phyloP scores from a whole-genome alignment of 1,284 basidiomycete species.

The Ganoderma lucidum region DNA sequence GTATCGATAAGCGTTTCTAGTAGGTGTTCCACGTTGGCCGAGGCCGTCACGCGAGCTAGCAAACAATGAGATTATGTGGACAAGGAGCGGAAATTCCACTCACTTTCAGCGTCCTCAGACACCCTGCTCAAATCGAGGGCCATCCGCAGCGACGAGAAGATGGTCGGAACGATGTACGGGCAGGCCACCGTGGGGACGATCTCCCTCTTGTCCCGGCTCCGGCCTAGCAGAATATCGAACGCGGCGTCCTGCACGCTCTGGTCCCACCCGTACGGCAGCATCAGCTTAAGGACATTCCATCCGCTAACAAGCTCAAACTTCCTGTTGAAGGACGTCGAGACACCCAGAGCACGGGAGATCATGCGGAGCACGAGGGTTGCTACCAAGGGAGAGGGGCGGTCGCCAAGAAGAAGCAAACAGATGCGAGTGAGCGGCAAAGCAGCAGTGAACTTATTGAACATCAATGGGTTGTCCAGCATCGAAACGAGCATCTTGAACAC shows the following conservation, averaged over 20 bases:
- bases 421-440: conserved; percentile 79
- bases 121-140: conserved; percentile 39
- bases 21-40: conserved; percentile 63
- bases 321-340: conserved; percentile 66
- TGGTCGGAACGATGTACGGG: conserved; percentile 72
- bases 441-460: conserved; percentile 69
- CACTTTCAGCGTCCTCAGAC: conserved; percentile 27
- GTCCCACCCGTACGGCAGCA: conserved; percentile 76
- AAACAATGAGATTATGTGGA: not conserved
- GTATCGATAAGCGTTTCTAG: conserved; percentile 72
- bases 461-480: conserved; percentile 58
- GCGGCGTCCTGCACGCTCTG: conserved; percentile 66
- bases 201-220: conserved; percentile 33
- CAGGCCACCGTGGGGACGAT: conserved; percentile 54
- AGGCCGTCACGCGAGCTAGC: conserved; percentile 34
- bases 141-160: conserved; percentile 65
- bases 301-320: conserved; percentile 82
- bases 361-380: conserved; percentile 68
- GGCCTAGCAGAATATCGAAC: conserved; percentile 71
- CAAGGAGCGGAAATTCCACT: not conserved
- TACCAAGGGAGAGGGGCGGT: conserved; percentile 66
- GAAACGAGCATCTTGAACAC: conserved; percentile 68
- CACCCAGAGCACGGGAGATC: conserved; percentile 60
- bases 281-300: conserved; percentile 72
- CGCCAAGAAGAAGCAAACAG: conserved; percentile 75